Base-by-base conservation (phyloP, 352 stramenopile genomes). In the Globisporangium spiculum region DNA sequence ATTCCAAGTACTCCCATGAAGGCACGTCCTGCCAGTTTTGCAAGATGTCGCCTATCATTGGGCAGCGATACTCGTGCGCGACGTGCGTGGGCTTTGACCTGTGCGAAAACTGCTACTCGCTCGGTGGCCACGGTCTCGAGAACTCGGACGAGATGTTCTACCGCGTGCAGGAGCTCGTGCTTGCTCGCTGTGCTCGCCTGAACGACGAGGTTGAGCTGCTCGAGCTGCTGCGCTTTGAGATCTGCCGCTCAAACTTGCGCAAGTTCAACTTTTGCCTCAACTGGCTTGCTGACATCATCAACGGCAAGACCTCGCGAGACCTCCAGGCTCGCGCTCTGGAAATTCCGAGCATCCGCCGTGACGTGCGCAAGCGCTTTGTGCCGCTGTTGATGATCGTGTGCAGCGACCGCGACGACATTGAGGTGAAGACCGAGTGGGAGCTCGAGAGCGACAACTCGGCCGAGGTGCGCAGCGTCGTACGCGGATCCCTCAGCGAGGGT, bases 121-220 rank as follows among this genome's bases (percentile, higher is more conserved):
- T 93, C n/a, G 87, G 87, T 34, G 84, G 85, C 32, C 87, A 95
- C 69, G 87, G 87, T 1, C 72, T 93, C 55, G 87, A 94, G 70
- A 93, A 94, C 75, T 91, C 84, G 54, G 87, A 94, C 74, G 87
- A 94, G 68, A 72, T 94, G 50, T 94, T 94, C 64, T 89, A 89
- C 64, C 87, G 87, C 30, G 84, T 91, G 53, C 83, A 94, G 66
- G 86, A 93, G 68, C 75, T 95, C 14, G 83, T 89, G 60, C 69
- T 94, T 3, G 78, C 72, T 10, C 85, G 85, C 30, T 94, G 86
- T 56, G 66, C 81, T 26, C 83, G 84, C 8, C 71, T 95, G 8
- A 72, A 68, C 1, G 75, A 88, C 20, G 82, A 93, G 56, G 74
- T 90, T 10, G 84, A 93, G 52, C 74, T 93, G 50, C 69, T 95